Percentiles rank a stretch among this genome's conserved stretches.
These are phyloP conservation scores for Onygena corvina DNA, from an alignment of 2,329 filamentous ascomycete species.

Conservation along the genomic window DNA sequence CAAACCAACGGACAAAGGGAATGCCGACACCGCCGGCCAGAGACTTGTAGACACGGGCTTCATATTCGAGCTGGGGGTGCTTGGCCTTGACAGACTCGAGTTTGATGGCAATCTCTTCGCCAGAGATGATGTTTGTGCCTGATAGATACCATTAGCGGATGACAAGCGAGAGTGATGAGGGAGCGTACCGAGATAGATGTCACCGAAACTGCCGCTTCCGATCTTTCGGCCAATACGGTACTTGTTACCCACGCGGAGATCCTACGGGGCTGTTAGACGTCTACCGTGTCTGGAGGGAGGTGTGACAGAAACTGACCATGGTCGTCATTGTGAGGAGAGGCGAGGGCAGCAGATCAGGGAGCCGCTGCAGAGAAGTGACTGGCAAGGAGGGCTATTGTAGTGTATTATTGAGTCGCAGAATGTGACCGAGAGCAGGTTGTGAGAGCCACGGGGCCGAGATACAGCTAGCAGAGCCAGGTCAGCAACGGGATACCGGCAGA, in stretches of 20 bases:
- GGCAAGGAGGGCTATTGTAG: background rate
- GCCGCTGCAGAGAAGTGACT: constrained; percentile 20
- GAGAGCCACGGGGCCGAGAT: constrained; percentile 4
- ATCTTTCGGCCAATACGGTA: constrained; percentile 99
- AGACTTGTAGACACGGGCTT: constrained; percentile 76
- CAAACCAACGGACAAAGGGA: constrained; percentile 98
- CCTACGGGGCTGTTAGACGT: constrained; percentile 43
- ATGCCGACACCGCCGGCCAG: constrained; percentile 96
- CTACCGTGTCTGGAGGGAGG: background rate
- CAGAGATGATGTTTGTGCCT: constrained; percentile 99
- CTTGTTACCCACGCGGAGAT: constrained; percentile 98
- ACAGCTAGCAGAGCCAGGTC: background rate
- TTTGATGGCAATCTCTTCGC: constrained; percentile 99
- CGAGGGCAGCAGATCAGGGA: background rate
- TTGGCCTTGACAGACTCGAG: constrained; percentile 99
- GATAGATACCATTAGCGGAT: background rate
- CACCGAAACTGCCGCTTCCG: constrained; percentile 91
- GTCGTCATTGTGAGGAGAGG: constrained; percentile 44
- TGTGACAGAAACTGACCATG: constrained; percentile 41
- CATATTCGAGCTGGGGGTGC: constrained; percentile 97
- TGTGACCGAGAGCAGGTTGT: background rate
- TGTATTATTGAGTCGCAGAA: background rate
- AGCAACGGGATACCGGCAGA: background rate
- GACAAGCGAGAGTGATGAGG: constrained; percentile 13
- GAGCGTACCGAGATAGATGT: constrained; percentile 73